Evolutionary conservation across 148 eudicot genomes (phyloP).

Genomic region (Cornus suecica): DNA sequence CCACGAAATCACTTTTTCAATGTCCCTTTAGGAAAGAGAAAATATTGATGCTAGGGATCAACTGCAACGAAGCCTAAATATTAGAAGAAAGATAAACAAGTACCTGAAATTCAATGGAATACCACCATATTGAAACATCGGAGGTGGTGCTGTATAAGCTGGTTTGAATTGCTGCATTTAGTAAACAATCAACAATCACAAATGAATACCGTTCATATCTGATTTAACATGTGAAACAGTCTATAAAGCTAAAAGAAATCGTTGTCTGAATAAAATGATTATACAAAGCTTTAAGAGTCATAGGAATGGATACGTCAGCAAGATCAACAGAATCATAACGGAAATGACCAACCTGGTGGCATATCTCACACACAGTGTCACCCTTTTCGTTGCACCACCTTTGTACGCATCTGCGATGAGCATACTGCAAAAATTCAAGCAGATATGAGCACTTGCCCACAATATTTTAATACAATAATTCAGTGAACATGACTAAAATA

Average conservation of each 20-base stretch:
- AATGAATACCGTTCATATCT: background rate
- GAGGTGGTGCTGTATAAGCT: conserved; percentile 92
- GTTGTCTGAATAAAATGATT: background rate
- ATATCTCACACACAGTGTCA: conserved; percentile 72
- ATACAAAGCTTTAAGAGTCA: background rate
- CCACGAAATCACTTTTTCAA: background rate
- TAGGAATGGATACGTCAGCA: background rate
- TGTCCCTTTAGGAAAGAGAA: background rate
- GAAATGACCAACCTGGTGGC: conserved; percentile 59
- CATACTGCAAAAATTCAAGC: conserved; percentile 57
- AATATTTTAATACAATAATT: background rate
- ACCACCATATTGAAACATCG: conserved; percentile 57
- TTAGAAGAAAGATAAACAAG: background rate
- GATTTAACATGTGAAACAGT: background rate
- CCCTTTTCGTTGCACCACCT: conserved; percentile 93
- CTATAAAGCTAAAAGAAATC: background rate
- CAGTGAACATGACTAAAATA: conserved; percentile 6
- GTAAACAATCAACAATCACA: background rate
- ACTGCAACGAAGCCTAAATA: background rate
- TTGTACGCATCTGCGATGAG: conserved; percentile 85
- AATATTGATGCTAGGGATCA: background rate
- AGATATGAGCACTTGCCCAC: background rate
- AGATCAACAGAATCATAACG: background rate
- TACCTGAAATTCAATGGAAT: conserved; percentile 73
- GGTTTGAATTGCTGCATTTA: conserved; percentile 68